phyloP scores from a whole-genome alignment of 495 filamentous ascomycete species.

The Aeminium ludgeri region DNA sequence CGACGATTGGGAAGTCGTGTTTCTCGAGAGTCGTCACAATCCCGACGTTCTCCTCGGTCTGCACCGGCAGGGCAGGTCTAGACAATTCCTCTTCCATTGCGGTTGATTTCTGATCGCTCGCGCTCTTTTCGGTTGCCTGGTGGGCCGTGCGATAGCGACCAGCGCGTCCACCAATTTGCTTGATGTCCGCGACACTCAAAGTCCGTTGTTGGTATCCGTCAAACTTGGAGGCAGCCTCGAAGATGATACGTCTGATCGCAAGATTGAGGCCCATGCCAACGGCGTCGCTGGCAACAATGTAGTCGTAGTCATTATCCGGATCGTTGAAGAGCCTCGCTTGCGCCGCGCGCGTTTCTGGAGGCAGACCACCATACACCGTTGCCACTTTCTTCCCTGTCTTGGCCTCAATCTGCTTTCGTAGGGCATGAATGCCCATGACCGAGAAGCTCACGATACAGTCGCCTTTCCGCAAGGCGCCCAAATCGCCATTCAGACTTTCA shows the following conservation, averaged over 20 bases:
- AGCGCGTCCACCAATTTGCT: conserved; percentile 88
- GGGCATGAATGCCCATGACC: conserved; percentile 57
- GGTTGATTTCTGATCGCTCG: conserved; percentile 4
- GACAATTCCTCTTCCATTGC: conserved; percentile 4
- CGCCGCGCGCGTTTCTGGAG: conserved; percentile 79
- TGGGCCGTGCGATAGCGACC: conserved; percentile 68
- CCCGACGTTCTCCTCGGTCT: conserved; percentile 33
- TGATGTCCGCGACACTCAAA: conserved; percentile 60
- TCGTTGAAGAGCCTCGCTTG: conserved; percentile 91
- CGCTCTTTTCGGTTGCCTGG: conserved; percentile 10
- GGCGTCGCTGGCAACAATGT: conserved; percentile 83
- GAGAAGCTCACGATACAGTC: conserved; percentile 84
- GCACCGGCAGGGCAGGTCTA: too few relatives aligned
- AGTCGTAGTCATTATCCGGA: conserved; percentile 84
- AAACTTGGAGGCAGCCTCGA: conserved; percentile 58
- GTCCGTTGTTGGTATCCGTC: conserved; percentile 33
- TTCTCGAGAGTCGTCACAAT: conserved; percentile 66
- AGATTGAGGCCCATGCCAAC: conserved; percentile 97
- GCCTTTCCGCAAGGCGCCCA: conserved; percentile 59
- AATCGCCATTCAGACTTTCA: conserved; percentile 41
- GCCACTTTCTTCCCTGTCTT: conserved; percentile 63
- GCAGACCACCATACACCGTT: conserved; percentile 81
- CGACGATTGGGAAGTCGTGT: conserved; percentile 47
- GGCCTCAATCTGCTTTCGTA: conserved; percentile 64
- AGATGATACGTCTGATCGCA: conserved; percentile 80